Evolutionary conservation across 805 yeast genomes (phyloP).

Genomic region (Myxozyma monticola): DNA sequence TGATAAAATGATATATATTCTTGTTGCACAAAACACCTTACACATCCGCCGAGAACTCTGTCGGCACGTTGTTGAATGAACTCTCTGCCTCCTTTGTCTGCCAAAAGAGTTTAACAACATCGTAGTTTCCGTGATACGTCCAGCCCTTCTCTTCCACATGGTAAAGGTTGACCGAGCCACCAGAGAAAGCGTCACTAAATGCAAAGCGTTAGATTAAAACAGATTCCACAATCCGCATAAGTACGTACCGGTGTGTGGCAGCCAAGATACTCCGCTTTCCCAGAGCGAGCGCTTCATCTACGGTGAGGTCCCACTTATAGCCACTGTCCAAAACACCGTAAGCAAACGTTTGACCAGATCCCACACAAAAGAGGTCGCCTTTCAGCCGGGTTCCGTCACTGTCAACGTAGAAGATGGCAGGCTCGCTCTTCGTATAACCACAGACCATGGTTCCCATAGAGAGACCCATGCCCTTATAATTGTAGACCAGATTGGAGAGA

Average conservation of each 20-base stretch:
- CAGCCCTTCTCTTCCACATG: conserved; percentile 94
- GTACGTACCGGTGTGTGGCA: conserved; percentile 77
- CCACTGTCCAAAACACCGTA: conserved; percentile 96
- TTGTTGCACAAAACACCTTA: neutral
- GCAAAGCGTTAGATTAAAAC: neutral
- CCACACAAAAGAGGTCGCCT: conserved; percentile 95
- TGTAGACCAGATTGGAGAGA: conserved; percentile 81
- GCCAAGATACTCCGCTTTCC: conserved; percentile 96
- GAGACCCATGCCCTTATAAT: conserved; percentile 96
- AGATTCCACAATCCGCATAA: neutral
- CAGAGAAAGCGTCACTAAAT: conserved; percentile 79
- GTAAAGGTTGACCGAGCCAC: conserved; percentile 91
- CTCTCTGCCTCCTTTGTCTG: conserved; percentile 83
- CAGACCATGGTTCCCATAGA: conserved; percentile 99
- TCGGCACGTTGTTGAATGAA: conserved; percentile 76
- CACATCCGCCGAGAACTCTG: conserved; percentile 11
- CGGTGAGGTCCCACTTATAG: conserved; percentile 85
- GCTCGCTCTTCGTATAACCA: conserved; percentile 93
- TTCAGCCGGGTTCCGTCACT: conserved; percentile 94
- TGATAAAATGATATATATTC: neutral
- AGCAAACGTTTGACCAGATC: conserved; percentile 99
- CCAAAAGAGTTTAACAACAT: conserved; percentile 90
- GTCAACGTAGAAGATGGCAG: conserved; percentile 93
- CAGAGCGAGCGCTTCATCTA: conserved; percentile 89
- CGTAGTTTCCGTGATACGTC: conserved; percentile 93